Conservation (phyloP, 257 asterid species). For the Primulina huaijiensis region DNA sequence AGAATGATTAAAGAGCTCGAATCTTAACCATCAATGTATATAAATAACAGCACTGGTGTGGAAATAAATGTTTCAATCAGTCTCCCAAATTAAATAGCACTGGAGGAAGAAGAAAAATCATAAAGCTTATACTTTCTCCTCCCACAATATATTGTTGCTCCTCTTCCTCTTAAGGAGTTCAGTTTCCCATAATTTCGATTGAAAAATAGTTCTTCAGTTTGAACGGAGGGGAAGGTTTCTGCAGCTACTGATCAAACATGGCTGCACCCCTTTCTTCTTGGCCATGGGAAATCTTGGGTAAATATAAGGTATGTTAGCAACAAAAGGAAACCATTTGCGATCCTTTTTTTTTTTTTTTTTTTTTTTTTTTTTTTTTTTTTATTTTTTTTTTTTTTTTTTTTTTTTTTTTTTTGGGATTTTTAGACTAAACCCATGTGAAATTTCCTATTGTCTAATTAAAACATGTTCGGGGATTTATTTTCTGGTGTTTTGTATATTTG, state of each 20-base stretch:
- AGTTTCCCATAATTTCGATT: not conserved
- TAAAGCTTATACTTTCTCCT: not conserved
- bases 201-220: not conserved
- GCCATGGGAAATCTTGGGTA: slow-evolving; percentile 77
- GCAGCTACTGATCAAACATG: slow-evolving; percentile 28
- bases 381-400: too few relatives aligned
- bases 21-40: not conserved
- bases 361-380: too few relatives aligned
- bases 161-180: not conserved
- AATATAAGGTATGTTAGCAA: slow-evolving; percentile 48
- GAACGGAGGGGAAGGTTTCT: slow-evolving; percentile 2
- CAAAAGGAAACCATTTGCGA: not conserved
- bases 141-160: not conserved
- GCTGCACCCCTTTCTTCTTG: slow-evolving; percentile 58
- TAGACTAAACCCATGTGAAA: not conserved
- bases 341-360: too few relatives aligned
- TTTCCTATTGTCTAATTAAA: not conserved
- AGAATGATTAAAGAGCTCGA: too few relatives aligned
- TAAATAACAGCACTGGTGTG: not conserved
- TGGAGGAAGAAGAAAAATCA: too few relatives aligned
- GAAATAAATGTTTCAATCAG: not conserved
- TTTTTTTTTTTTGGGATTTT: not conserved
- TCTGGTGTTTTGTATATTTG: not conserved
- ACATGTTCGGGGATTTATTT: not conserved
- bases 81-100: not conserved